Evolutionary conservation across 306 rosid species (phyloP).

Genomic region (Carpinus fangiana): DNA sequence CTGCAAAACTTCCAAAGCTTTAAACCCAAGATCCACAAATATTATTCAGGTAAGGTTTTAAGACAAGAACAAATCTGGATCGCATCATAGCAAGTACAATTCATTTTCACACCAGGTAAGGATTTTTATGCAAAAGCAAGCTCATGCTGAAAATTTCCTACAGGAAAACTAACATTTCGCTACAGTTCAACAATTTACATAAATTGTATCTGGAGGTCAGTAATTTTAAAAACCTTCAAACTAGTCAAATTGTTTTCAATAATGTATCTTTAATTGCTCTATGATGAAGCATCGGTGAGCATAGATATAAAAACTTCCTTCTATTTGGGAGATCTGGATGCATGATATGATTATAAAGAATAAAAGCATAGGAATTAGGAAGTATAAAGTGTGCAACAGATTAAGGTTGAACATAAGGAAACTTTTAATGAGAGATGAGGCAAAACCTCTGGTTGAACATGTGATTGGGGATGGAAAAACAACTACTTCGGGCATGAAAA

Average conservation of each 20-base stretch:
- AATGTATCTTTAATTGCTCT: neutral
- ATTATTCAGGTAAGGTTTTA: neutral
- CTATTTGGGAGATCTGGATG: neutral
- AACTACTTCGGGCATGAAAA: neutral
- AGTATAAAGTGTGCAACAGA: neutral
- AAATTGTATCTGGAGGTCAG: neutral
- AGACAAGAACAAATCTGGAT: conserved; percentile 7
- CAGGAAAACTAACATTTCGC: neutral
- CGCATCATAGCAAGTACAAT: neutral
- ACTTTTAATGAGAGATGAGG: neutral
- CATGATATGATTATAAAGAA: neutral
- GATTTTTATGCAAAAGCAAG: neutral
- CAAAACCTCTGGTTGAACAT: neutral
- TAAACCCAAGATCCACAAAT: neutral
- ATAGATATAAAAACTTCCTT: neutral
- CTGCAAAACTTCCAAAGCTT: conserved; percentile 44
- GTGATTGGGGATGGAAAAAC: neutral
- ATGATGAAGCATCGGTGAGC: neutral
- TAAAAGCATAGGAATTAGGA: neutral
- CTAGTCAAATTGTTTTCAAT: conserved; percentile 8
- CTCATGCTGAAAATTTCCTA: neutral
- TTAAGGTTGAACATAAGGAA: neutral
- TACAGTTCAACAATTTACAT: neutral
- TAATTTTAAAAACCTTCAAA: conserved; percentile 1
- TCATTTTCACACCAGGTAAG: neutral